phyloP scores from a whole-genome alignment of 495 filamentous ascomycete species.

The Tuber borchii region DNA sequence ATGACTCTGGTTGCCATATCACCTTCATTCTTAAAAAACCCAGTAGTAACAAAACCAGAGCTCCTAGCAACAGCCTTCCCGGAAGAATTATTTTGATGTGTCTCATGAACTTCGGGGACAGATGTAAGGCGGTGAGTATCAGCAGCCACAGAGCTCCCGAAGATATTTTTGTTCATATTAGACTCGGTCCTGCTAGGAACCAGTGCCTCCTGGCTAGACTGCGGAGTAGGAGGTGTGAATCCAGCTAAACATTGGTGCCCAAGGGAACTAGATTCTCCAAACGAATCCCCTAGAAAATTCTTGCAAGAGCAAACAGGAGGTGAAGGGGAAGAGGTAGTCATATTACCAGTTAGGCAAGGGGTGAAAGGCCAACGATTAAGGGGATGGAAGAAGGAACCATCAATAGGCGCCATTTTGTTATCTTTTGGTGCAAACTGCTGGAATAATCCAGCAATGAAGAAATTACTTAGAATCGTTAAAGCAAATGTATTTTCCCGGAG shows the following conservation, averaged over 20 bases:
- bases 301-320: conserved; percentile 23
- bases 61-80: conserved; percentile 18
- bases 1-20: conserved; percentile 17
- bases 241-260: conserved; percentile 33
- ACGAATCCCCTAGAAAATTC: conserved; percentile 28
- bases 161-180: conserved; percentile 7
- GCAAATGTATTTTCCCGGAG: neutral
- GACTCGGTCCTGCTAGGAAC: conserved; percentile 8
- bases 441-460: neutral
- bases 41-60: conserved; percentile 33
- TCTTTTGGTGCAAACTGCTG: neutral
- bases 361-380: conserved; percentile 40
- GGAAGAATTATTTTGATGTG: neutral
- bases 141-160: conserved; percentile 4
- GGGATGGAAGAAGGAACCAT: conserved; percentile 31
- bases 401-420: conserved; percentile 31
- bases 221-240: conserved; percentile 29
- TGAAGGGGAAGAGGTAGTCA: conserved; percentile 21
- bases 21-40: conserved; percentile 31
- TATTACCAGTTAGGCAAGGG: conserved; percentile 24
- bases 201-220: conserved; percentile 25
- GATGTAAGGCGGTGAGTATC: neutral
- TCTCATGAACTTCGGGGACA: conserved; percentile 8
- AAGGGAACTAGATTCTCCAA: conserved; percentile 24
- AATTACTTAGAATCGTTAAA: neutral